These are phyloP conservation scores for Baorangia bicolor DNA, from an alignment of 768 basidiomycete species.

Conservation along the genomic window DNA sequence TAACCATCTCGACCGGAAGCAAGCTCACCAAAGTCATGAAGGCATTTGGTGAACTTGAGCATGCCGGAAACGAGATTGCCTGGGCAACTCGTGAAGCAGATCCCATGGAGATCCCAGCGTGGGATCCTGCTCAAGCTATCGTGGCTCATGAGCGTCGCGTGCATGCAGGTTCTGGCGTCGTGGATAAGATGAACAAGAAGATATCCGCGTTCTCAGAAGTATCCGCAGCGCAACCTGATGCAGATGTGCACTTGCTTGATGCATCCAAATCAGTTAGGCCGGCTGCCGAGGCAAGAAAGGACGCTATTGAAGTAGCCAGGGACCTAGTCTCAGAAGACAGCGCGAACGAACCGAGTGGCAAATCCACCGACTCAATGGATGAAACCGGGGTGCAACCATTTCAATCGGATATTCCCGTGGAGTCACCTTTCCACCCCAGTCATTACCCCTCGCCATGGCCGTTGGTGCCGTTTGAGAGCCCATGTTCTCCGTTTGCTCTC, in stretches of 20 bases:
- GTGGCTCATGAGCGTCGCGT: conserved; percentile 7
- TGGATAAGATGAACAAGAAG: not conserved
- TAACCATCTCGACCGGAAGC: conserved; percentile 22
- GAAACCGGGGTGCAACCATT: not conserved
- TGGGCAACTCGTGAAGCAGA: conserved; percentile 21
- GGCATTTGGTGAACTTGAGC: conserved; percentile 17
- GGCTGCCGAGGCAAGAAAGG: not conserved
- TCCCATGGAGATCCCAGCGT: conserved; percentile 18
- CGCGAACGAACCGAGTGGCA: not conserved
- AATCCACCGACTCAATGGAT: not conserved
- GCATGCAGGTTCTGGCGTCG: not conserved
- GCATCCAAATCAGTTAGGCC: not conserved
- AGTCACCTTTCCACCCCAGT: conserved; percentile 28
- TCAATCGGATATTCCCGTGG: not conserved
- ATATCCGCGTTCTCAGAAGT: not conserved
- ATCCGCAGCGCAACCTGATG: not conserved
- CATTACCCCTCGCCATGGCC: conserved; percentile 44
- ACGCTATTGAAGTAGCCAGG: not conserved
- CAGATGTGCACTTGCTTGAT: not conserved
- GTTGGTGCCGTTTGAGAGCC: conserved; percentile 35
- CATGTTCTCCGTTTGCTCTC: conserved; percentile 24
- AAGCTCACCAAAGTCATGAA: conserved; percentile 20
- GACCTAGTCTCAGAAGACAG: not conserved
- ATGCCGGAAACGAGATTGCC: conserved; percentile 16
- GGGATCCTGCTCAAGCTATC: conserved; percentile 18